Conservation (phyloP, 2,329 filamentous ascomycete species). For the Pseudogymnoascus verrucosus region DNA sequence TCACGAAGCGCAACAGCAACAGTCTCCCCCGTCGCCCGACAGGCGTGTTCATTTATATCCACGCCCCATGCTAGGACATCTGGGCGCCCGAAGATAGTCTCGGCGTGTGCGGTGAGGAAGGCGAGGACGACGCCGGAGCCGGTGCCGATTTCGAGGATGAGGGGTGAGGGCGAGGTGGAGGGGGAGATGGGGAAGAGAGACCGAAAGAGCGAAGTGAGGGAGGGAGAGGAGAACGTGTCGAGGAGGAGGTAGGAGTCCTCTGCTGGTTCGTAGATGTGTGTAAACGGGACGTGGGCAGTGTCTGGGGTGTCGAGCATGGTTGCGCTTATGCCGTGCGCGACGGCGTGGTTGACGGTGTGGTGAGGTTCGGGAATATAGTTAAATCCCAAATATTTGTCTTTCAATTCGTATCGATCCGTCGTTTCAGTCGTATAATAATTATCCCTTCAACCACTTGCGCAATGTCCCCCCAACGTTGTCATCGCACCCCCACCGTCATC, state of each 20-base stretch:
- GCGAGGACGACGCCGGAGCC: constrained; percentile 92
- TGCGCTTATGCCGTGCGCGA: not conserved
- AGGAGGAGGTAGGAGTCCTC: constrained; percentile 94
- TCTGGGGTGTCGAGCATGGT: constrained; percentile 87
- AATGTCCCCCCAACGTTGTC: not conserved
- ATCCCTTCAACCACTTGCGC: not conserved
- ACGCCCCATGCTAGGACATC: constrained; percentile 66
- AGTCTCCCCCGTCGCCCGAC: constrained; percentile 64
- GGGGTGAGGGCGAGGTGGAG: constrained; percentile 37
- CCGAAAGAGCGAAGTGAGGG: constrained; percentile 62
- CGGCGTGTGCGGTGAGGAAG: constrained; percentile 72
- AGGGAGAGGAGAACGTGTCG: constrained; percentile 71
- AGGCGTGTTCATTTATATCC: constrained; percentile 82
- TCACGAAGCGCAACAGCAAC: constrained; percentile 42
- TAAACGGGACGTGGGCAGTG: constrained; percentile 83
- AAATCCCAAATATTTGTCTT: too few species aligned
- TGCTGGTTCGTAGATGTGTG: constrained; percentile 86
- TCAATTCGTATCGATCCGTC: not conserved
- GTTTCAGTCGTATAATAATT: not conserved
- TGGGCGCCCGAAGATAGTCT: constrained; percentile 61
- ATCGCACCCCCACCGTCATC: not conserved
- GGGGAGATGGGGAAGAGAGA: constrained; percentile 45
- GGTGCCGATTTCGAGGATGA: constrained; percentile 79
- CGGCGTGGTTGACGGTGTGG: not conserved
- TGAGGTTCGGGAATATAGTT: not conserved